These are phyloP conservation scores for Penstemon eatonii DNA, from an alignment of 257 asterid species.

Conservation along the genomic window DNA sequence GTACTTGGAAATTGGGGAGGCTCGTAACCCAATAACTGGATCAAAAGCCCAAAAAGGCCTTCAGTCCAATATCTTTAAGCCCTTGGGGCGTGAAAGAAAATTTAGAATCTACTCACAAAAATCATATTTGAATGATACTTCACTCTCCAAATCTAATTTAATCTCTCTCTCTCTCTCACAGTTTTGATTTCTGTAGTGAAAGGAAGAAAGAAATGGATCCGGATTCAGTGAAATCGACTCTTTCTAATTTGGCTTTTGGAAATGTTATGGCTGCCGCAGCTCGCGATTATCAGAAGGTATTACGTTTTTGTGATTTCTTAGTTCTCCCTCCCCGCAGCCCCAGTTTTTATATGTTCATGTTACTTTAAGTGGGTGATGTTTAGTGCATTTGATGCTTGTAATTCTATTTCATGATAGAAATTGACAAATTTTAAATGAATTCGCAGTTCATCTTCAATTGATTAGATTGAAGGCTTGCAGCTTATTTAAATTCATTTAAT, in stretches of 20 bases:
- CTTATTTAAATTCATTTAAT: neutral
- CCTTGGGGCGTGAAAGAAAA: no score
- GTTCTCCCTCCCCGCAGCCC: neutral
- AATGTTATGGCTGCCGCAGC: constrained; percentile 99
- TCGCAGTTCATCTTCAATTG: neutral
- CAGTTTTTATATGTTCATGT: neutral
- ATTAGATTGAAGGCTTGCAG: constrained; percentile 14
- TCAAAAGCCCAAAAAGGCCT: no score
- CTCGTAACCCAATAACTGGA: no score
- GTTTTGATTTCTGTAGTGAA: constrained; percentile 26
- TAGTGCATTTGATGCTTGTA: neutral
- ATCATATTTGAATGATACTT: no score
- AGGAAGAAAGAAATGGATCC: constrained; percentile 64
- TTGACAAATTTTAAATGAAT: neutral
- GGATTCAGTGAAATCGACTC: constrained; percentile 83
- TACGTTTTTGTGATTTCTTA: neutral
- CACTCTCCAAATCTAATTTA: no score
- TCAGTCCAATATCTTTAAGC: no score
- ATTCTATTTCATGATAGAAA: neutral
- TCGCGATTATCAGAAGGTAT: constrained; percentile 96
- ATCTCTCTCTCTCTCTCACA: no score
- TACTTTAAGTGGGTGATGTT: neutral
- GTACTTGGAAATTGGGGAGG: no score
- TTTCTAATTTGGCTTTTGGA: constrained; percentile 80
- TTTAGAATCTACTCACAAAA: no score